These are phyloP conservation scores for Eucalyptus cladocalyx DNA, from an alignment of 345 rosid species.

Conservation along the genomic window DNA sequence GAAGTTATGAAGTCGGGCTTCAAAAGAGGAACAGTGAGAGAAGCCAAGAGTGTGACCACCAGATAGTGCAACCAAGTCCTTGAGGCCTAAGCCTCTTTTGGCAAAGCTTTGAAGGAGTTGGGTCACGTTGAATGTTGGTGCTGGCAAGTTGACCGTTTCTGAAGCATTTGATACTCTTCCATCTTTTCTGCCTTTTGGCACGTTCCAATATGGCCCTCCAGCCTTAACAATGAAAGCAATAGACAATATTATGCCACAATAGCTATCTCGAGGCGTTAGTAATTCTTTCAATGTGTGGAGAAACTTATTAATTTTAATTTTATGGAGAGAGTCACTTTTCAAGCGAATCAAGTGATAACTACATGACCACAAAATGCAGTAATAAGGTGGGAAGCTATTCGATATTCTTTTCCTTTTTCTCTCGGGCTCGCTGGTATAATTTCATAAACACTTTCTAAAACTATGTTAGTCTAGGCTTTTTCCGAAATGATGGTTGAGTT, in stretches of 20 bases:
- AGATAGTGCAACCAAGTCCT: constrained; percentile 77
- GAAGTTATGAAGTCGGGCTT: constrained; percentile 51
- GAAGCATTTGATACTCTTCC: constrained; percentile 55
- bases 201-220: constrained; percentile 67
- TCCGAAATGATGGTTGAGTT: neutral
- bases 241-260: neutral
- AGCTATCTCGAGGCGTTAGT: neutral
- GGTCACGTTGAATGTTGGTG: constrained; percentile 57
- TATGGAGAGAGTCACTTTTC: neutral
- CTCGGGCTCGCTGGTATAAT: neutral
- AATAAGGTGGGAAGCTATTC: neutral
- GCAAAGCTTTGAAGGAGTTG: constrained; percentile 69
- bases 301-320: neutral
- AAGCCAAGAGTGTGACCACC: constrained; percentile 78
- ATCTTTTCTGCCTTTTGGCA: constrained; percentile 72
- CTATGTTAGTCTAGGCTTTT: neutral
- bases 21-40: constrained; percentile 81
- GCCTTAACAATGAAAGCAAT: constrained; percentile 16
- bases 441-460: neutral
- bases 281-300: neutral
- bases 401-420: neutral
- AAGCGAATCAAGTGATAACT: neutral
- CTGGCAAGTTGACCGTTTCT: constrained; percentile 57
- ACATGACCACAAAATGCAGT: too few species aligned
- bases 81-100: constrained; percentile 44